Evolutionary conservation across 331 rosid species (phyloP).

Genomic region (Acacia concinna): DNA sequence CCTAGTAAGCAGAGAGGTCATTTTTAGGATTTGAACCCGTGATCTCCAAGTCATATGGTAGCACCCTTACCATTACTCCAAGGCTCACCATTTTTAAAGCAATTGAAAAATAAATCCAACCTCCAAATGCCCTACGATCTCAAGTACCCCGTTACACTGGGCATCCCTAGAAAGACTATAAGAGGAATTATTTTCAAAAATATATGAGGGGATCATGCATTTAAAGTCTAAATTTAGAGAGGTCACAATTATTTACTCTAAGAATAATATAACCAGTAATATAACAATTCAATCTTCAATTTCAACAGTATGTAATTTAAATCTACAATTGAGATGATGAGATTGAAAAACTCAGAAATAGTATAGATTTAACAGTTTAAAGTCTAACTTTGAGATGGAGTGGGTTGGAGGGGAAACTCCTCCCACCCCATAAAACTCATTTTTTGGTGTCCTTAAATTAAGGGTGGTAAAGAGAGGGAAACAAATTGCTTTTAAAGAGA

Average conservation of each 20-base stretch:
- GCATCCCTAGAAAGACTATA: background rate
- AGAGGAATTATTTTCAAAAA: background rate
- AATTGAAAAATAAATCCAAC: background rate
- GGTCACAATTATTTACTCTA: too few species aligned
- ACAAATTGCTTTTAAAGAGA: background rate
- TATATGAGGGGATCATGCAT: background rate
- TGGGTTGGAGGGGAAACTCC: background rate
- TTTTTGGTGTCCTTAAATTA: background rate
- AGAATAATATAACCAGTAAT: background rate
- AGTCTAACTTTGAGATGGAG: background rate
- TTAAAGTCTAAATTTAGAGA: too few species aligned
- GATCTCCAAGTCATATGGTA: too few species aligned
- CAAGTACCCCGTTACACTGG: background rate
- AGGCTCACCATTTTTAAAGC: too few species aligned
- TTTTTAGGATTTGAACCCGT: too few species aligned
- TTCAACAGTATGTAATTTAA: slow-evolving; percentile 4
- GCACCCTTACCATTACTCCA: too few species aligned
- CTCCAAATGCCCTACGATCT: background rate
- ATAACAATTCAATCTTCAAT: slow-evolving; percentile 26
- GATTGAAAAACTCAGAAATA: slow-evolving; percentile 6
- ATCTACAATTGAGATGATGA: slow-evolving; percentile 6
- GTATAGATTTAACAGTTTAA: background rate
- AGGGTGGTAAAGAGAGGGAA: background rate
- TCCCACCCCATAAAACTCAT: background rate
- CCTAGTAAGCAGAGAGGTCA: too few species aligned